These are phyloP conservation scores for Penicillium odoratum DNA, from an alignment of 495 filamentous ascomycete genomes.

Conservation along the genomic window DNA sequence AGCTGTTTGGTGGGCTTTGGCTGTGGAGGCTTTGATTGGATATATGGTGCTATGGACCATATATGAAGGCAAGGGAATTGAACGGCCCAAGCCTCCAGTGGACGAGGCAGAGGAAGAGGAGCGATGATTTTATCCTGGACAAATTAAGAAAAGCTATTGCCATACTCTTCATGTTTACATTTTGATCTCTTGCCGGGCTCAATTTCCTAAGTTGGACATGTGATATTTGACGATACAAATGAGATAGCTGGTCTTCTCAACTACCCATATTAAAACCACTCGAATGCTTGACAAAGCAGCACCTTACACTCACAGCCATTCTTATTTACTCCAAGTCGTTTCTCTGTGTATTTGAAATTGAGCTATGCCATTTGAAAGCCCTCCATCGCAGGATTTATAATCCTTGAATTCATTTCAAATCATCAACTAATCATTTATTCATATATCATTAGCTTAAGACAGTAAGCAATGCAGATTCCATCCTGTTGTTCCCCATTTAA, in stretches of 20 bases:
- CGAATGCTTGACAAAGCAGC: background rate
- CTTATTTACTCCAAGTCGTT: background rate
- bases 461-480: background rate
- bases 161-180: background rate
- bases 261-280: background rate
- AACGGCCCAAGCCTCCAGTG: constrained; percentile 28
- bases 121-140: background rate
- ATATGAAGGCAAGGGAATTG: constrained; percentile 53
- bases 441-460: background rate
- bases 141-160: background rate
- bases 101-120: constrained; percentile 18
- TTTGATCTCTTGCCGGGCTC: background rate
- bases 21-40: constrained; percentile 50
- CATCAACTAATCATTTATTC: background rate
- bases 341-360: too few relatives aligned
- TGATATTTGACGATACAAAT: background rate
- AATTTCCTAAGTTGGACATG: background rate
- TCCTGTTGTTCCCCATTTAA: background rate
- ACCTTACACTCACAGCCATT: background rate
- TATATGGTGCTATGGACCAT: constrained; percentile 52
- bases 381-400: background rate
- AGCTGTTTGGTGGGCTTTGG: constrained; percentile 67
- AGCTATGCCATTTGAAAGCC: too few relatives aligned
- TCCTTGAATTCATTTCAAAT: background rate
- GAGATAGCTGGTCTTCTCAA: background rate